Evolutionary conservation across 177 flowering plant genomes (phyloP).

Genomic region (Tripterygium wilfordii): DNA sequence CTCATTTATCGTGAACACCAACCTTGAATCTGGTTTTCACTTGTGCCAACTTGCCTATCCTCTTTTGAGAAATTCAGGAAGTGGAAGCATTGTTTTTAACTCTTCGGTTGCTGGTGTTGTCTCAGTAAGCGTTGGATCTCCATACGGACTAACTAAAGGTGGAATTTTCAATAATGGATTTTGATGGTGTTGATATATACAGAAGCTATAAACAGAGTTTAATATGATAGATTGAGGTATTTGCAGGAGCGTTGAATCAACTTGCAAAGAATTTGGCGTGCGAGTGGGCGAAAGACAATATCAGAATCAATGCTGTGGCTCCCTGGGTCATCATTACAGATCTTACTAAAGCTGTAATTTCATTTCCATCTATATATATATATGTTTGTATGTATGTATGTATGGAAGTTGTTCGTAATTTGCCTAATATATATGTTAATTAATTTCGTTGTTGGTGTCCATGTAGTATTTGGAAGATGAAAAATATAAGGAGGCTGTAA

Average conservation of each 20-base stretch:
- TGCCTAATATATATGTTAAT: neutral
- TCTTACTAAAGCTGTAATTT: slow-evolving; percentile 6
- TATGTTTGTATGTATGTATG: no score
- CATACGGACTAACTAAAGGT: slow-evolving; percentile 47
- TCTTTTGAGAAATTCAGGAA: slow-evolving; percentile 44
- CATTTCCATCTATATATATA: neutral
- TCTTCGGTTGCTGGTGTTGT: slow-evolving; percentile 47
- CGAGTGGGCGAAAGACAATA: slow-evolving; percentile 29
- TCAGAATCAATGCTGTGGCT: slow-evolving; percentile 19
- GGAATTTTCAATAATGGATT: no score
- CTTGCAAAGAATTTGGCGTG: slow-evolving; percentile 20
- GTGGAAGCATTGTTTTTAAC: slow-evolving; percentile 42
- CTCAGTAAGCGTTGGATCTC: slow-evolving; percentile 7
- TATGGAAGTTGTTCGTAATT: no score
- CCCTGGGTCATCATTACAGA: slow-evolving; percentile 22
- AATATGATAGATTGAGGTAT: no score
- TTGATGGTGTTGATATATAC: neutral
- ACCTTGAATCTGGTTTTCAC: slow-evolving; percentile 47
- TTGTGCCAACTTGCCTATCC: slow-evolving; percentile 53
- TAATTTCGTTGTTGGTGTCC: no score
- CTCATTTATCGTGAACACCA: slow-evolving; percentile 31
- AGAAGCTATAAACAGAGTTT: neutral
- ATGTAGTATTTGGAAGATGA: slow-evolving; percentile 7
- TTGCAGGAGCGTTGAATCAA: slow-evolving; percentile 26
- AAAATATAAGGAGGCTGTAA: slow-evolving; percentile 1